Percentiles rank a stretch among this genome's conserved stretches.
These are phyloP conservation scores for Kodamaea leandrae DNA, from an alignment of 805 yeast genomes.

Conservation along the genomic window DNA sequence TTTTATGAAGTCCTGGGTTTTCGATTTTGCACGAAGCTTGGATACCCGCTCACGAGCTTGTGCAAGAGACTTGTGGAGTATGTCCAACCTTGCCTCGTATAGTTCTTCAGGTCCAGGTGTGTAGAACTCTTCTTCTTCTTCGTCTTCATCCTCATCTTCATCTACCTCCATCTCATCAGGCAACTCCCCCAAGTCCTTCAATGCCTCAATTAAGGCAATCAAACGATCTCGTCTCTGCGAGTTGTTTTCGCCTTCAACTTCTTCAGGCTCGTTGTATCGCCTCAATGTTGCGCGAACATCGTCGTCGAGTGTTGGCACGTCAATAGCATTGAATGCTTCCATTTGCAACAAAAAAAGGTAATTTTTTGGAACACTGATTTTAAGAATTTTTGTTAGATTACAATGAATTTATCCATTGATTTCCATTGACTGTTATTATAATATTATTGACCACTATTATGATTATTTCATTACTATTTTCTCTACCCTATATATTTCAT, in stretches of 20 bases:
- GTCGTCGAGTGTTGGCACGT: constrained; percentile 62
- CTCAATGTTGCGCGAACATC: constrained; percentile 54
- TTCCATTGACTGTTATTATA: too few species aligned
- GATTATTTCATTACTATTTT: too few species aligned
- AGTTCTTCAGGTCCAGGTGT: constrained; percentile 71
- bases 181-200: constrained; percentile 12
- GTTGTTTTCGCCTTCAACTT: constrained; percentile 56
- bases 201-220: constrained; percentile 34
- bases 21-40: constrained; percentile 26
- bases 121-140: constrained; percentile 74
- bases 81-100: constrained; percentile 46
- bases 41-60: constrained; percentile 44
- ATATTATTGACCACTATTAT: too few species aligned
- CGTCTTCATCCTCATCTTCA: constrained; percentile 27
- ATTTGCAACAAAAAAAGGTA: background rate
- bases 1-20: constrained; percentile 36
- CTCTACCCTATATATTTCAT: too few species aligned
- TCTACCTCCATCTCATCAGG: constrained; percentile 17
- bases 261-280: constrained; percentile 54
- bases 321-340: constrained; percentile 2
- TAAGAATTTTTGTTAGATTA: too few species aligned
- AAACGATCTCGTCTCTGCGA: constrained; percentile 62
- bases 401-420: too few species aligned
- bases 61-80: constrained; percentile 52
- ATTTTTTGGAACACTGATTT: background rate